A percentile compares a stretch with the other conserved stretches of the same genome.
Conservation (phyloP, 441 rosid genomes). For the Brassica hybrid region DNA sequence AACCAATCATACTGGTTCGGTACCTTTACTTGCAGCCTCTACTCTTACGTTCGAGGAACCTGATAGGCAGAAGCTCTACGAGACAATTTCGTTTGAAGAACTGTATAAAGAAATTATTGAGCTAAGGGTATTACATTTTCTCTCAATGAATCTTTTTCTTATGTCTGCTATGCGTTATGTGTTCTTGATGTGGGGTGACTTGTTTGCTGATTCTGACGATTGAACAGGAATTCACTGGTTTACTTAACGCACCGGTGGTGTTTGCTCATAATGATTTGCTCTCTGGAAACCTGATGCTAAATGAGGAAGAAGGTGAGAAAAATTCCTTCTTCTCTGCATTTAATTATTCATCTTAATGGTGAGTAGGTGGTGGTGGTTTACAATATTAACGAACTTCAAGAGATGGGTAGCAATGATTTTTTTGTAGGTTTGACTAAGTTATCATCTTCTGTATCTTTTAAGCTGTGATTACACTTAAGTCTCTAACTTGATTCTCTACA, state of each 20-base stretch:
- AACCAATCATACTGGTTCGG: conserved; percentile 11
- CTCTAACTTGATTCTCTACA: conserved; percentile 36
- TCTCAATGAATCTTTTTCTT: conserved; percentile 2
- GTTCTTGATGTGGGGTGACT: conserved; percentile 18
- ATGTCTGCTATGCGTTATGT: too few relatives aligned
- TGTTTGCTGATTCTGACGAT: too few relatives aligned
- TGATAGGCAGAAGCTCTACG: conserved; percentile 69
- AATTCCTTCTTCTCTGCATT: neutral
- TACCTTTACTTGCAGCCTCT: conserved; percentile 62
- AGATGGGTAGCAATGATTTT: neutral
- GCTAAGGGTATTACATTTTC: conserved; percentile 67
- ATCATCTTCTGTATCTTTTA: conserved; percentile 21
- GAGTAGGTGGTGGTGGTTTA: neutral
- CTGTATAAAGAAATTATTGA: conserved; percentile 68
- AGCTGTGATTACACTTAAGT: conserved; percentile 5
- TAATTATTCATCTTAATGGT: conserved; percentile 14
- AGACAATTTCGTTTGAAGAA: conserved; percentile 75
- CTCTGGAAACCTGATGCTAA: conserved; percentile 91
- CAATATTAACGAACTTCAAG: conserved; percentile 8
- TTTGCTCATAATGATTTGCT: conserved; percentile 96
- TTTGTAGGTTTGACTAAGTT: neutral
- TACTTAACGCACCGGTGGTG: conserved; percentile 80
- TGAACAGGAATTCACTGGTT: conserved; percentile 86
- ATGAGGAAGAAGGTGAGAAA: conserved; percentile 79
- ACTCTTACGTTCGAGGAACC: conserved; percentile 69